Evolutionary conservation across 2,329 filamentous ascomycete genomes (phyloP), one percentile per base, ranked within the genome.

Genomic region (Alternaria metachromatica): DNA sequence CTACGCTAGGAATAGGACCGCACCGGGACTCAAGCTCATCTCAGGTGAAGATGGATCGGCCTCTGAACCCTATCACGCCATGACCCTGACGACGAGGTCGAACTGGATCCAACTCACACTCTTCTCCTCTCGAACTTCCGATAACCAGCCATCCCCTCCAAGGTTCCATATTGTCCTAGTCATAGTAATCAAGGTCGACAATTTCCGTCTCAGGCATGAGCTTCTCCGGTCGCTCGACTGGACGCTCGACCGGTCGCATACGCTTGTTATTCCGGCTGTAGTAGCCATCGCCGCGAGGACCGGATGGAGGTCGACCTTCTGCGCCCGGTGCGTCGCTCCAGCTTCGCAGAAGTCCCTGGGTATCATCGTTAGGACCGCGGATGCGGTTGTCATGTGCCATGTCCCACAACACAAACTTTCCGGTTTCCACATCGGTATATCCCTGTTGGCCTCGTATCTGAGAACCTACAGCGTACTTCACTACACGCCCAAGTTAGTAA

Each of bases 401-500:
- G 8, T 49, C 46, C 21, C 43, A 60, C n/a, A 72, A 48, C 33
- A 58, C 49, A 30, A 65, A 73, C 18, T 30, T 58, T 0, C 53
- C 62, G 1, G 61, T 67, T 2, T 54, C 43, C 11, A 20, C 41
- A 23, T 64, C 51, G 5, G 55, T 67, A 13, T 54, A 60, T 20
- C 71, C 72, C 25, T 70, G 68, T 15, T 73, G 72, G 0, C 68
- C 69, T 21, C 23, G 45, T 18, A 71, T 37, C 53, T 69, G 64
- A 10, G 66, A 64, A 3, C 74, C 74, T 5, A 67, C 66, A 4
- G 64, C 25, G 50, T 64, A 67, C 48, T 75, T 72, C 37, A 15
- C 72, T 74, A 23, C 23, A 21, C 26, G 6, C 2, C 9, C 10
- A 26, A 10, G 28, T 68, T 13, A 71, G 56, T 13, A 21, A 50